Conservation (phyloP, 2,329 filamentous ascomycete genomes). For the Ophiostoma pallidulum region DNA sequence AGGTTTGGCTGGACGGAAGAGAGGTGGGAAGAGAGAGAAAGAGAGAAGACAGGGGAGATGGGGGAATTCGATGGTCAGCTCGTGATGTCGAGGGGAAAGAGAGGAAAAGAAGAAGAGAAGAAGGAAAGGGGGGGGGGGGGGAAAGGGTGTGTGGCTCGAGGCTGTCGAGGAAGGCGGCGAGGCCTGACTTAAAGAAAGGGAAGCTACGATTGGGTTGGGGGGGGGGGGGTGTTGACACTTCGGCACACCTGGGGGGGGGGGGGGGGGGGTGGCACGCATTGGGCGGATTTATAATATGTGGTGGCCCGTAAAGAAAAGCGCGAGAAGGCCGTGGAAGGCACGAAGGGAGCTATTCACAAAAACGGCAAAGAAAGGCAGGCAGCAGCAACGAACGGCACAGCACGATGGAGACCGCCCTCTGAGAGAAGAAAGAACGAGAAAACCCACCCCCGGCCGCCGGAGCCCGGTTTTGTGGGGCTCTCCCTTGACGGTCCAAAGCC, state of each 20-base stretch:
- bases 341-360: conserved; percentile 5
- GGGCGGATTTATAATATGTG: conserved; percentile 6
- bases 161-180: not conserved
- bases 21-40: no score
- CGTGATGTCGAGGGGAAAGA: no score
- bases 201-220: conserved; percentile 1
- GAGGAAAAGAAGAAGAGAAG: not conserved
- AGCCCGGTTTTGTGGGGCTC: conserved; percentile 5
- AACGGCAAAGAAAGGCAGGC: conserved; percentile 3
- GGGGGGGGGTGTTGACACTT: not conserved
- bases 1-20: no score
- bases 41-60: no score
- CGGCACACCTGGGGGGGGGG: not conserved
- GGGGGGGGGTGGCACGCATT: not conserved
- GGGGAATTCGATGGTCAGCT: no score
- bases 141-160: not conserved
- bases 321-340: conserved; percentile 1
- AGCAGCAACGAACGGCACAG: conserved; percentile 1
- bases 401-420: not conserved
- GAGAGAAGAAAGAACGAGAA: not conserved
- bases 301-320: conserved; percentile 2
- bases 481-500: no score
- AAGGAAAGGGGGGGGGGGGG: not conserved
- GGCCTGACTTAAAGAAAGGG: not conserved
- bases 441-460: conserved; percentile 1